Evolutionary conservation across 2,329 filamentous ascomycete species (phyloP).

Genomic region (Pestalotiopsis sp.): DNA sequence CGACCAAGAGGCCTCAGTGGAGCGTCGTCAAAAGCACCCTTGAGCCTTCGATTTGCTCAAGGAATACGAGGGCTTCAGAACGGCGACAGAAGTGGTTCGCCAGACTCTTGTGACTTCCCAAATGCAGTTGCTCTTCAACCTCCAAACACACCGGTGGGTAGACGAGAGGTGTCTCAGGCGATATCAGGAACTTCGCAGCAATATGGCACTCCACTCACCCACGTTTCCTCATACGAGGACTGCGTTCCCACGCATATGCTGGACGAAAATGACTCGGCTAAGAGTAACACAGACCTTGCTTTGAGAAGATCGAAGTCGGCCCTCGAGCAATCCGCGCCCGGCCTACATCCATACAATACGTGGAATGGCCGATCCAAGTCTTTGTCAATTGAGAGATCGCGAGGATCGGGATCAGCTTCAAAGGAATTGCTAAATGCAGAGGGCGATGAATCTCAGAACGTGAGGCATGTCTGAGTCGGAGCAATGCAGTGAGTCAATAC

Average conservation of each 20-base stretch:
- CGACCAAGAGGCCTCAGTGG: conserved; percentile 9
- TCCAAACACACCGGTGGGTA: conserved; percentile 15
- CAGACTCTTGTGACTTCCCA: background rate
- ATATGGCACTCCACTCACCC: conserved; percentile 17
- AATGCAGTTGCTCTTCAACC: background rate
- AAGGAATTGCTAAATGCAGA: conserved; percentile 19
- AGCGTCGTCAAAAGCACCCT: conserved; percentile 18
- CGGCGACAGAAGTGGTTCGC: conserved; percentile 6
- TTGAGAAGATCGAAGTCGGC: conserved; percentile 13
- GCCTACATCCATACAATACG: conserved; percentile 14
- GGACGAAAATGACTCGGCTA: conserved; percentile 21
- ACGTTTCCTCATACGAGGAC: conserved; percentile 27
- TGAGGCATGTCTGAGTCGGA: background rate
- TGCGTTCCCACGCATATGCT: conserved; percentile 28
- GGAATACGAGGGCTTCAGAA: conserved; percentile 27
- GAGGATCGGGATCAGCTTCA: conserved; percentile 17
- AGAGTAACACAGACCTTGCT: conserved; percentile 7
- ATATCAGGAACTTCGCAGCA: conserved; percentile 16
- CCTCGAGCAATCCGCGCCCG: background rate
- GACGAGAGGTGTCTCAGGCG: conserved; percentile 12
- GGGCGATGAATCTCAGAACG: background rate
- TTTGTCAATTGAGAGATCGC: conserved; percentile 17
- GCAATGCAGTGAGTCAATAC: background rate
- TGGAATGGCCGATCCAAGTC: conserved; percentile 21
- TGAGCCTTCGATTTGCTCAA: conserved; percentile 26